phyloP scores from a whole-genome alignment of 2,329 filamentous ascomycete genomes.

The Monilinia fructicola region DNA sequence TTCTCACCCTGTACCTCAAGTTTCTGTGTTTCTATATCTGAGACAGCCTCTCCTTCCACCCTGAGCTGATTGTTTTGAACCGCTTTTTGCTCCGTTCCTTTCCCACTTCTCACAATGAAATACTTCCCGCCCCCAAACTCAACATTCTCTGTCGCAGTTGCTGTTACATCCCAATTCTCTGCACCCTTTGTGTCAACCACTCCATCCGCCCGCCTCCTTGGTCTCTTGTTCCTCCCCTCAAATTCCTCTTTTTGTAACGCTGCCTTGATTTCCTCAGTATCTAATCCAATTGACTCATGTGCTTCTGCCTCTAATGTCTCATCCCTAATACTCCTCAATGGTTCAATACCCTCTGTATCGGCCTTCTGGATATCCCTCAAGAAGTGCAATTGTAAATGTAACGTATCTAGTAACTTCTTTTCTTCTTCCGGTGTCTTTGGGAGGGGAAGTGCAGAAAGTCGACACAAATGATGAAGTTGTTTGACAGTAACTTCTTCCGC shows the following conservation, averaged over 20 bases:
- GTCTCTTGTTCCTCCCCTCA: slow-evolving; percentile 48
- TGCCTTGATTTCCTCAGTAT: slow-evolving; percentile 43
- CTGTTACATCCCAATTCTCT: slow-evolving; percentile 40
- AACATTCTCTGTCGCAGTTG: slow-evolving; percentile 38
- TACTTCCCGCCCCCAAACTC: slow-evolving; percentile 38
- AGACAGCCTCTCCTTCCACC: neutral
- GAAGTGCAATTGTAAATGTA: slow-evolving; percentile 84
- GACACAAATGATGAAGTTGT: slow-evolving; percentile 80
- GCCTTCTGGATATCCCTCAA: slow-evolving; percentile 82
- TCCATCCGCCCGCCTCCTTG: slow-evolving; percentile 33
- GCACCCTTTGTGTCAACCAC: slow-evolving; percentile 27
- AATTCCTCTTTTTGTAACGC: slow-evolving; percentile 60
- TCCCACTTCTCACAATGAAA: slow-evolving; percentile 42
- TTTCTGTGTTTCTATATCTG: neutral
- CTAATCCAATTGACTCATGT: slow-evolving; percentile 59
- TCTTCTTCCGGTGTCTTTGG: slow-evolving; percentile 65
- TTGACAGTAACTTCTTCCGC: slow-evolving; percentile 51
- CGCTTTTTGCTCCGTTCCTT: slow-evolving; percentile 17
- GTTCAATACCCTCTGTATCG: slow-evolving; percentile 69
- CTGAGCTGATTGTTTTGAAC: neutral
- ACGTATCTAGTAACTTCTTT: slow-evolving; percentile 66
- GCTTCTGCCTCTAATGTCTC: slow-evolving; percentile 60
- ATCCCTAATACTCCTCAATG: slow-evolving; percentile 77
- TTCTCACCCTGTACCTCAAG: neutral
- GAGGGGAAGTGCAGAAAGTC: slow-evolving; percentile 80